Base-by-base conservation (phyloP, 768 basidiomycete genomes). In the Roridomyces roridus region DNA sequence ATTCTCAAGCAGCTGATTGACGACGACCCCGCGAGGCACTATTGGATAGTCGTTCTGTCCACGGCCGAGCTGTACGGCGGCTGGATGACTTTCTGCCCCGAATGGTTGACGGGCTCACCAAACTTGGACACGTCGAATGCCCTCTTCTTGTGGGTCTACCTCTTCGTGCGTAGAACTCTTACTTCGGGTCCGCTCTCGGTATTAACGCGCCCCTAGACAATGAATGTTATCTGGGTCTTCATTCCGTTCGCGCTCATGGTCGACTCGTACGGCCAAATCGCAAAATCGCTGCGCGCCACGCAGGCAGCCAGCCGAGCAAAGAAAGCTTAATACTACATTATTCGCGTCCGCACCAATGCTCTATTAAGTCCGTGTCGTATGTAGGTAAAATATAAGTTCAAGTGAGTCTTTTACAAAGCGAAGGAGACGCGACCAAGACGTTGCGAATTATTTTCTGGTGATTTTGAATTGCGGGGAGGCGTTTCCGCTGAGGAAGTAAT, bases 81-180 rank as follows among this genome's bases (percentile, higher is more conserved):
- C 26, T 92, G 86, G 86, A 92, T 94, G 92, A 94, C 91, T 3
- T 94, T 94, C 73, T 87, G 86, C 66, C 92, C 92, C 1, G 92
- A 93, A 72, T 93, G 91, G 91, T 74, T 94, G 44, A 86, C 82
- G 1, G 90, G 89, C 18, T 89, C 84, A 65, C 84, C 86, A 0
- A 89, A 80, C 68, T 72, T 94, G 49, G 80, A 89, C 65, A 90
- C 84, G 0, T 88, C 87, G 8, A 90, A 91, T 63, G 73, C 77
- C 24, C 72, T 92, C 34, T 82, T 86, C 66, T 78, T 92, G 48
- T 94, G 90, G 90, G 85, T 92, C 10, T 92, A 93, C 72, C 85
- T 93, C 37, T 67, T 87, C 56, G 91, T 93, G 67, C 64, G 88
- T 80, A n/a, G 20, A 17, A 15, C 56, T 53, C 8, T 42, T 31